Evolutionary conservation across 257 asterid species (phyloP).

Genomic region (Nicotiana obtusifolia): DNA sequence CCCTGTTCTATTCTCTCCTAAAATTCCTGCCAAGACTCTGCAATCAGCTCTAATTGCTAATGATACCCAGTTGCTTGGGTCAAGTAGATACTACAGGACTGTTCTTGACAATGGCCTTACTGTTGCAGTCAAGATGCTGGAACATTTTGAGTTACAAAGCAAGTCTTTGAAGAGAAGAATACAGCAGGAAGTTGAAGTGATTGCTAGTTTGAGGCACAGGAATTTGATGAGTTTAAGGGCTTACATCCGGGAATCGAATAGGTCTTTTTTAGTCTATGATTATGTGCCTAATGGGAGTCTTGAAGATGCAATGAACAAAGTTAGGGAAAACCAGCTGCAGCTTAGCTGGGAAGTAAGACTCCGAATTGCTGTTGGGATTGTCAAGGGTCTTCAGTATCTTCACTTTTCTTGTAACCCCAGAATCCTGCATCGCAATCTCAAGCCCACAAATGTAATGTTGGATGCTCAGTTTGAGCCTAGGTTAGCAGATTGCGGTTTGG

Average conservation of each 20-base stretch:
- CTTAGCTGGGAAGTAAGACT: conserved; percentile 81
- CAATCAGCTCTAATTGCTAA: conserved; percentile 54
- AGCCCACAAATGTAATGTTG: conserved; percentile 83
- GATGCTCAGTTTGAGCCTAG: conserved; percentile 70
- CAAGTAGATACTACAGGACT: conserved; percentile 63
- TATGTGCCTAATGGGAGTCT: conserved; percentile 70
- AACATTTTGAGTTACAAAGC: conserved; percentile 32
- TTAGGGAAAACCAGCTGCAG: conserved; percentile 55
- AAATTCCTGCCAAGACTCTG: conserved; percentile 53
- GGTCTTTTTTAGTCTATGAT: conserved; percentile 60
- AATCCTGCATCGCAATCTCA: conserved; percentile 68
- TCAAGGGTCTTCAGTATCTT: conserved; percentile 71
- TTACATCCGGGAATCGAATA: conserved; percentile 51
- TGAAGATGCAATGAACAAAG: conserved; percentile 63
- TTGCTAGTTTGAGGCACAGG: conserved; percentile 67
- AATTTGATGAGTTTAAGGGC: conserved; percentile 92
- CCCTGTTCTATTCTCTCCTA: conserved; percentile 71
- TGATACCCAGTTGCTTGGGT: conserved; percentile 58
- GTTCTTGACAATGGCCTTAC: conserved; percentile 77
- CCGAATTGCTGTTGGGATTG: conserved; percentile 73
- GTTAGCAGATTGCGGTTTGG: conserved; percentile 77
- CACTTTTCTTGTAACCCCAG: conserved; percentile 64
- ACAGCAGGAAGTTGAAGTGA: conserved; percentile 54
- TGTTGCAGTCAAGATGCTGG: conserved; percentile 73
- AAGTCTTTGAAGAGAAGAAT: conserved; percentile 47